phyloP scores from a whole-genome alignment of 345 rosid genomes.

The Camelina laxa region DNA sequence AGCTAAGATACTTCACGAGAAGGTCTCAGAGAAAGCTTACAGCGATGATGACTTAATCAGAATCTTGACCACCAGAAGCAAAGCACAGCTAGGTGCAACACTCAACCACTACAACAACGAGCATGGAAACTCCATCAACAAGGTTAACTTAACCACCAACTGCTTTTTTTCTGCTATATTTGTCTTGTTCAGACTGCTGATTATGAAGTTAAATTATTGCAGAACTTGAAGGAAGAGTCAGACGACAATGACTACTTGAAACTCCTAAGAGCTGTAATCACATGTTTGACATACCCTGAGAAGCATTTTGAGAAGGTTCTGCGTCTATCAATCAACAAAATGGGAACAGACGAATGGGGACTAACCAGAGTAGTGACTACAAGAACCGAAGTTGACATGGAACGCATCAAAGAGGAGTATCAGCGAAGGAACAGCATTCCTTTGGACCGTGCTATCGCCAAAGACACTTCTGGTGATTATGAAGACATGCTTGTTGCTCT shows the following conservation, averaged over 20 bases:
- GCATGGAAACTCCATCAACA: slow-evolving; percentile 77
- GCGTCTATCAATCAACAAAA: slow-evolving; percentile 62
- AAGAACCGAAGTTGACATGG: slow-evolving; percentile 72
- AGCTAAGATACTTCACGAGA: slow-evolving; percentile 86
- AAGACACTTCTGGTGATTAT: slow-evolving; percentile 73
- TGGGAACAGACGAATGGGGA: slow-evolving; percentile 82
- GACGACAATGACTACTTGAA: slow-evolving; percentile 68
- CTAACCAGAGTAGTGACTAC: slow-evolving; percentile 75
- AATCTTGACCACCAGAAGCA: slow-evolving; percentile 83
- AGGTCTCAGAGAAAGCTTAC: slow-evolving; percentile 72
- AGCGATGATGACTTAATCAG: slow-evolving; percentile 82
- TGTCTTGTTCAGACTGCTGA: slow-evolving; percentile 1
- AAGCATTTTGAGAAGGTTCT: slow-evolving; percentile 68
- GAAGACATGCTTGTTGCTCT: slow-evolving; percentile 70
- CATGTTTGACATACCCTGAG: slow-evolving; percentile 67
- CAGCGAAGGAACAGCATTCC: slow-evolving; percentile 63
- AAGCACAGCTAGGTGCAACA: slow-evolving; percentile 81
- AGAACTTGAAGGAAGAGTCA: slow-evolving; percentile 64
- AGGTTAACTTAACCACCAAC: slow-evolving; percentile 51
- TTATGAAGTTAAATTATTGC: neutral
- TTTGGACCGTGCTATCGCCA: slow-evolving; percentile 59
- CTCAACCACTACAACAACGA: slow-evolving; percentile 81
- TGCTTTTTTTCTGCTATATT: neutral
- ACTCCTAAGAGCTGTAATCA: slow-evolving; percentile 60
- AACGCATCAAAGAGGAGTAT: slow-evolving; percentile 70